phyloP scores from a whole-genome alignment of 2,329 filamentous ascomycete genomes.

The Fusarium falciforme region DNA sequence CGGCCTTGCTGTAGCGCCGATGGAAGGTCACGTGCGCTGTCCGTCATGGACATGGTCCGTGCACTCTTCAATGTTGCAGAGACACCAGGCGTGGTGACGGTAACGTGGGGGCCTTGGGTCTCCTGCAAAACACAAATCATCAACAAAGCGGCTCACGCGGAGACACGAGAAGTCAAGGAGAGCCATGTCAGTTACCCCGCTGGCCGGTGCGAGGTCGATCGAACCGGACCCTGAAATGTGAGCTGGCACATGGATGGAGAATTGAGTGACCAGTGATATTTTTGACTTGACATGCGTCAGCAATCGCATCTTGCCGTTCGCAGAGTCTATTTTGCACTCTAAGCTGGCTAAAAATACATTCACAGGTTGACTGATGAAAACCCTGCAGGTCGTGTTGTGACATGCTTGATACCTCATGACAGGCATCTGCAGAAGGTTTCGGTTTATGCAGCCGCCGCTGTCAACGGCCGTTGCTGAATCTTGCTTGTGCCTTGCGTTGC shows the following conservation, averaged over 20 bases:
- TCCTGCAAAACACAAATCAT: conserved; percentile 33
- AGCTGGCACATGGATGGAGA: conserved; percentile 12
- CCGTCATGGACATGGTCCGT: neutral
- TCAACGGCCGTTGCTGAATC: conserved; percentile 9
- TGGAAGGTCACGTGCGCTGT: conserved; percentile 28
- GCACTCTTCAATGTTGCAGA: conserved; percentile 1
- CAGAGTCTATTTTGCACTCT: conserved; percentile 12
- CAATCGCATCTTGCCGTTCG: neutral
- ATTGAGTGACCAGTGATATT: conserved; percentile 19
- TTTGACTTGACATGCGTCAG: neutral
- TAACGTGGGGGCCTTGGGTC: conserved; percentile 7
- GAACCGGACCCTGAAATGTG: conserved; percentile 27
- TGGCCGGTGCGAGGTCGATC: conserved; percentile 31
- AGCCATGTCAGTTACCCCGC: conserved; percentile 38
- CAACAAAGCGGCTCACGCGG: conserved; percentile 27
- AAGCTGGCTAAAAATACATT: conserved; percentile 5
- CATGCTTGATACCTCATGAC: conserved; percentile 4
- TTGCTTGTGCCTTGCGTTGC: conserved; percentile 10
- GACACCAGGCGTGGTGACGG: conserved; percentile 22
- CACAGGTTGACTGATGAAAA: neutral
- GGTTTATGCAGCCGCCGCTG: conserved; percentile 1
- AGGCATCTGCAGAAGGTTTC: conserved; percentile 15
- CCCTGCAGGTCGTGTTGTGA: conserved; percentile 20
- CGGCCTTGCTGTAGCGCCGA: conserved; percentile 28
- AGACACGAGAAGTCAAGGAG: conserved; percentile 22